Percentiles rank a stretch among this genome's conserved stretches.
These are phyloP conservation scores for Auricularia sp. DNA, from an alignment of 768 basidiomycete species.

Conservation along the genomic window DNA sequence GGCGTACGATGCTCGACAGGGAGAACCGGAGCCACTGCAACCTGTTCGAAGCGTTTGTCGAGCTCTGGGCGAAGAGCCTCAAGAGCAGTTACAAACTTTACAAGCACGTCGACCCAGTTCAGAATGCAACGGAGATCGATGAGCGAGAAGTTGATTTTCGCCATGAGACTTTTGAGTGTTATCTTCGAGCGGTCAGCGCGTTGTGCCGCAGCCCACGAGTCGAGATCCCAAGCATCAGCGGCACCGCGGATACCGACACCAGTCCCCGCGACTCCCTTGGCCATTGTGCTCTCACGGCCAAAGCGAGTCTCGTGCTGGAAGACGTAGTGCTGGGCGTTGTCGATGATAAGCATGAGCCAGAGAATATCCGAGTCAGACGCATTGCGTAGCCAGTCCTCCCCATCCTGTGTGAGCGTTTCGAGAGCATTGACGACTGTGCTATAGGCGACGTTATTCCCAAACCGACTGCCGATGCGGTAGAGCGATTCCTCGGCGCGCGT, in stretches of 20 bases:
- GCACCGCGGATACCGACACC: conserved; percentile 12
- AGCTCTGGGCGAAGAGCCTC: conserved; percentile 20
- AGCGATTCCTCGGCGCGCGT: neutral
- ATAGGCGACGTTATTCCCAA: neutral
- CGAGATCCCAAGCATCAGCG: conserved; percentile 13
- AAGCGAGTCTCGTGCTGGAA: conserved; percentile 20
- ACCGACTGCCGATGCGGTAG: neutral
- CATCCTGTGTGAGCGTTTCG: neutral
- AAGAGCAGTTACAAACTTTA: conserved; percentile 26
- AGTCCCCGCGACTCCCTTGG: conserved; percentile 21
- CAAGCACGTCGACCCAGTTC: conserved; percentile 22
- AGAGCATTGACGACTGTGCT: neutral
- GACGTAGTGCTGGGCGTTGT: conserved; percentile 23
- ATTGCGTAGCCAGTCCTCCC: neutral
- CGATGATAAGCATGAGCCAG: neutral
- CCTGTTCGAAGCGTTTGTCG: conserved; percentile 16
- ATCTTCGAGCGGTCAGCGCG: conserved; percentile 11
- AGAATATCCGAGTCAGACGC: neutral
- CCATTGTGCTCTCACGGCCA: conserved; percentile 21
- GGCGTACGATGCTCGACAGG: no score
- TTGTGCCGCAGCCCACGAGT: conserved; percentile 14
- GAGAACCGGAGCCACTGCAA: conserved; percentile 19
- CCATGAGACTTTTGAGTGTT: conserved; percentile 17
- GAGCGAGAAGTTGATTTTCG: conserved; percentile 19
- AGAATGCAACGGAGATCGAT: conserved; percentile 18